These are phyloP conservation scores for Trichoderma reesei DNA, from an alignment of 495 filamentous ascomycete species.

Conservation along the genomic window DNA sequence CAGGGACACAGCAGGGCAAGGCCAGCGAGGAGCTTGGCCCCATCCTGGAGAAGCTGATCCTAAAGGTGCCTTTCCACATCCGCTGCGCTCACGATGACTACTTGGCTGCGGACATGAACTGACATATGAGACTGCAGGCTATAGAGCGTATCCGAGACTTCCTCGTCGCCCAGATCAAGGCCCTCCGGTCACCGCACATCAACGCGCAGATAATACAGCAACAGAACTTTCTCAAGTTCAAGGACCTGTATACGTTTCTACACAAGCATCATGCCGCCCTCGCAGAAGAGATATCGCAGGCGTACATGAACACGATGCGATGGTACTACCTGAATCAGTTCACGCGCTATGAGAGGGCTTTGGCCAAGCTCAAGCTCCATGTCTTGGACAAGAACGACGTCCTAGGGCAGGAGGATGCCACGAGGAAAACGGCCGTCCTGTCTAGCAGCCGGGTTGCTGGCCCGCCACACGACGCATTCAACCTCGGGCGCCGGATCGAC, in stretches of 20 bases:
- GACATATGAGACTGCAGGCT: constrained; percentile 43
- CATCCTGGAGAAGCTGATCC: constrained; percentile 68
- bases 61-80: constrained; percentile 47
- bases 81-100: not conserved
- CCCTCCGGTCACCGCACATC: constrained; percentile 83
- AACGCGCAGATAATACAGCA: constrained; percentile 96
- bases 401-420: constrained; percentile 65
- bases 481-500: constrained; percentile 74
- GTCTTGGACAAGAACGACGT: constrained; percentile 75
- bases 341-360: constrained; percentile 70
- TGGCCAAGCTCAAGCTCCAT: constrained; percentile 78
- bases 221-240: constrained; percentile 75
- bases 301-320: constrained; percentile 96
- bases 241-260: constrained; percentile 78
- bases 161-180: constrained; percentile 85
- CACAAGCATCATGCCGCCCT: constrained; percentile 66
- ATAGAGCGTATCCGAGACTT: constrained; percentile 89
- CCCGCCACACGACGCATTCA: constrained; percentile 75
- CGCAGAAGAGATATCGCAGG: constrained; percentile 79
- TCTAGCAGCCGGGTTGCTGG: constrained; percentile 40
- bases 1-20: constrained; percentile 54
- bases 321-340: constrained; percentile 97
- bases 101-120: not conserved
- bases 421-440: constrained; percentile 45
- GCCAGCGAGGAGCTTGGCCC: constrained; percentile 77